A percentile compares a stretch with the other conserved stretches of the same genome.
Conservation (phyloP, 169 alveolate genomes). For the Plasmodium vinckei region DNA sequence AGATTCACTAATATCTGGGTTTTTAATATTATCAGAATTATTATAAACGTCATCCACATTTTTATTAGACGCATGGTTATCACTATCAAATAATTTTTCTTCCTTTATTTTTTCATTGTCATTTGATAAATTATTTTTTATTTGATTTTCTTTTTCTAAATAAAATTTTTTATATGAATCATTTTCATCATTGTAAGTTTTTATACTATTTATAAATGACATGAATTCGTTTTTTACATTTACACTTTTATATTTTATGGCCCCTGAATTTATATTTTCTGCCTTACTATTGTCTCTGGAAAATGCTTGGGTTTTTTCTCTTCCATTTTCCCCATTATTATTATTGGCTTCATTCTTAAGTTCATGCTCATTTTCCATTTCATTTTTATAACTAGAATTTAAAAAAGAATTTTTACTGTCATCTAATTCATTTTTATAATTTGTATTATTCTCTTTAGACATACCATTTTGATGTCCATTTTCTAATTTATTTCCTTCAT, state of each 20-base stretch:
- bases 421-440: conserved; percentile 9
- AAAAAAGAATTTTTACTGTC: conserved; percentile 52
- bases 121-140: background rate
- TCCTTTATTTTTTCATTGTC: conserved; percentile 1
- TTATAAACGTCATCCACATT: background rate
- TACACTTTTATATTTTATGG: background rate
- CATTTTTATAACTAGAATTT: conserved; percentile 14
- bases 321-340: background rate
- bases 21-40: conserved; percentile 2
- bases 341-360: background rate
- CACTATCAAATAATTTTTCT: background rate
- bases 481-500: conserved; percentile 12
- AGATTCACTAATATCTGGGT: background rate
- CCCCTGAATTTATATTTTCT: background rate
- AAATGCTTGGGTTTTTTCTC: too few species aligned
- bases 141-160: background rate
- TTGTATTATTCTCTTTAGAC: background rate
- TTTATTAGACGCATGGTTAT: background rate
- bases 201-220: background rate
- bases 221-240: conserved; percentile 1
- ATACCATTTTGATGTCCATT: background rate
- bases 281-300: background rate
- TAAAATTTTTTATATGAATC: background rate
- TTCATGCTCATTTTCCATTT: background rate
- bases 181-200: conserved; percentile 12